Percentiles rank a stretch among this genome's conserved stretches.
These are phyloP conservation scores for Dillenia turbinata DNA, from an alignment of 164 flowering plant species.

Conservation along the genomic window DNA sequence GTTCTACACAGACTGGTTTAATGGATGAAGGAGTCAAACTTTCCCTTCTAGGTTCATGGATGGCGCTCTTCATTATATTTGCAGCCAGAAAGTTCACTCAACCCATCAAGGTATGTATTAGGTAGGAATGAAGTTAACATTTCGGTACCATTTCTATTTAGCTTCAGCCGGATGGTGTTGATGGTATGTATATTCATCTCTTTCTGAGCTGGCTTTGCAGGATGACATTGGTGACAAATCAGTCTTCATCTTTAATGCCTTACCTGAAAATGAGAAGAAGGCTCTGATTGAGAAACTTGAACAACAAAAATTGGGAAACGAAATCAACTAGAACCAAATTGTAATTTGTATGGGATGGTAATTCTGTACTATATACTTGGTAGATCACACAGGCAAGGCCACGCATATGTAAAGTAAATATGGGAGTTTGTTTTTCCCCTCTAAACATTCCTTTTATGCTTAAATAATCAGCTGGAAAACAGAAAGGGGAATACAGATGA, in stretches of 20 bases:
- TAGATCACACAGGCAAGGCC: too few relatives aligned
- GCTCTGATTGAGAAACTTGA: constrained; percentile 64
- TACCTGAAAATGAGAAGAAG: constrained; percentile 67
- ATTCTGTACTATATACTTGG: too few relatives aligned
- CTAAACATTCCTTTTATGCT: too few relatives aligned
- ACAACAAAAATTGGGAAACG: constrained; percentile 29
- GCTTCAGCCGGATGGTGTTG: background rate
- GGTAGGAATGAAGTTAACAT: background rate
- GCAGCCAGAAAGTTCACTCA: constrained; percentile 92
- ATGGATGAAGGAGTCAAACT: constrained; percentile 74
- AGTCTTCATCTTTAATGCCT: constrained; percentile 72
- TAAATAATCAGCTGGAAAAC: too few relatives aligned
- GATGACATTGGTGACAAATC: constrained; percentile 95
- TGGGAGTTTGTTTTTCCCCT: too few relatives aligned
- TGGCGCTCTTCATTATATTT: constrained; percentile 75
- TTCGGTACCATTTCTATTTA: background rate
- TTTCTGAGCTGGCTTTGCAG: constrained; percentile 26
- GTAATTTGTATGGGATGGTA: background rate
- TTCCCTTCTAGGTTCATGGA: constrained; percentile 65
- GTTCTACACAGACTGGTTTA: constrained; percentile 50
- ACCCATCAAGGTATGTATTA: constrained; percentile 68
- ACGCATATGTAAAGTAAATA: too few relatives aligned
- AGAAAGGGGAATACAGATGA: too few relatives aligned
- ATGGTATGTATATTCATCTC: constrained; percentile 1
- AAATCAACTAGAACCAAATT: background rate